Percentiles rank a stretch among this genome's conserved stretches.
Evolutionary conservation across 371 early-diverging fungal species (phyloP).

Genomic region (Umbelopsis sp.): DNA sequence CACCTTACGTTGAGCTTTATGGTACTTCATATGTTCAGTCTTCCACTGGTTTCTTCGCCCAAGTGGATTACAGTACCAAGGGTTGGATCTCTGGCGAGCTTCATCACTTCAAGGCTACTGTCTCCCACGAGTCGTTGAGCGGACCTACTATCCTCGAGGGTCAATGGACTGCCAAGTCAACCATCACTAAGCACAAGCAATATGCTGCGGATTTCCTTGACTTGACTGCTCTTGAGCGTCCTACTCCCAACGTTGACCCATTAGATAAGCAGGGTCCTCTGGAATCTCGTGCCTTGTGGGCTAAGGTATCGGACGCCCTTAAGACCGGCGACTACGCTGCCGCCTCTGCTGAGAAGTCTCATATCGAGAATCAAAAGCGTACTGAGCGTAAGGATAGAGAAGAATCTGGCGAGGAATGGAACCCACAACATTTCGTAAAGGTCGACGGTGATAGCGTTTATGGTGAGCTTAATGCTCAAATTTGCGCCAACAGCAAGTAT

Average conservation of each 20-base stretch:
- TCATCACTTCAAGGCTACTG: slow-evolving; percentile 75
- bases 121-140: slow-evolving; percentile 43
- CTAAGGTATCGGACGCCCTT: slow-evolving; percentile 71
- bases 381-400: slow-evolving; percentile 69
- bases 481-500: slow-evolving; percentile 42
- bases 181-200: slow-evolving; percentile 49
- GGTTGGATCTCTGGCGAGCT: slow-evolving; percentile 84
- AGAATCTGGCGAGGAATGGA: slow-evolving; percentile 62
- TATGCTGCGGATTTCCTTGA: slow-evolving; percentile 62
- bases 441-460: slow-evolving; percentile 51
- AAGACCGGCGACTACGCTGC: slow-evolving; percentile 64
- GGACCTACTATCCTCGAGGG: slow-evolving; percentile 58
- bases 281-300: slow-evolving; percentile 80
- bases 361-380: slow-evolving; percentile 77
- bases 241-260: slow-evolving; percentile 51
- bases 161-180: slow-evolving; percentile 71
- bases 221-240: slow-evolving; percentile 49
- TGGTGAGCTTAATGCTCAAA: slow-evolving; percentile 45
- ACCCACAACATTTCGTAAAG: slow-evolving; percentile 53
- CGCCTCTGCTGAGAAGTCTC: slow-evolving; percentile 72
- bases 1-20: slow-evolving; percentile 79
- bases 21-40: slow-evolving; percentile 73
- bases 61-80: slow-evolving; percentile 75
- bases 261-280: slow-evolving; percentile 61
- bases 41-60: slow-evolving; percentile 62